Evolutionary conservation across 2,329 filamentous ascomycete genomes (phyloP).

Genomic region (Lachnellula subtilissima): DNA sequence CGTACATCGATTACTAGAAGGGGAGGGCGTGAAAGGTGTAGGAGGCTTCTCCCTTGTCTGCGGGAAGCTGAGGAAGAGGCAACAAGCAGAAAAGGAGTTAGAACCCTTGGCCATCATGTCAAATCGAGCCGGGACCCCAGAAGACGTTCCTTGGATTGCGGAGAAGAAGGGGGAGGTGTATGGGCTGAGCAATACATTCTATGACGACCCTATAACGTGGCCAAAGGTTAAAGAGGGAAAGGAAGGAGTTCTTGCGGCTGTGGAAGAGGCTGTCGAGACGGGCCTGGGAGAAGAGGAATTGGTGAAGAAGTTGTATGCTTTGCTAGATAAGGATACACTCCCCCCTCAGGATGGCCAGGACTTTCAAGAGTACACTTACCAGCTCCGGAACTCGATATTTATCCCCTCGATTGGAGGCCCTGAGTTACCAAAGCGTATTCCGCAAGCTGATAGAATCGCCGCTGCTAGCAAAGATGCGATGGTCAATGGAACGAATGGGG

Average conservation of each 20-base stretch:
- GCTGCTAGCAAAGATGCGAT: conserved; percentile 19
- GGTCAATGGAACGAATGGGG: conserved; percentile 21
- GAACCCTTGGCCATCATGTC: conserved; percentile 57
- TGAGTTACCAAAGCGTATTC: conserved; percentile 36
- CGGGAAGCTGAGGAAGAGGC: conserved; percentile 47
- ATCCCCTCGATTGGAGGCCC: conserved; percentile 52
- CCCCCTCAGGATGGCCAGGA: conserved; percentile 34
- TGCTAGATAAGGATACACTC: conserved; percentile 55
- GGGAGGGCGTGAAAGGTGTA: conserved; percentile 51
- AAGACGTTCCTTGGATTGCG: conserved; percentile 54
- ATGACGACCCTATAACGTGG: conserved; percentile 50
- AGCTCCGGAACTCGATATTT: conserved; percentile 57
- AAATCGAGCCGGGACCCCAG: conserved; percentile 50
- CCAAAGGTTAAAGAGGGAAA: conserved; percentile 54
- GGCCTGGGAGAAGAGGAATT: conserved; percentile 43
- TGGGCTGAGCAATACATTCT: conserved; percentile 60
- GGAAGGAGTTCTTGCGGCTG: conserved; percentile 31
- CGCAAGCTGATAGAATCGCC: conserved; percentile 31
- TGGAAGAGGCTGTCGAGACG: conserved; percentile 39
- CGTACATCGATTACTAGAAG: conserved; percentile 48
- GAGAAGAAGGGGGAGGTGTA: conserved; percentile 48
- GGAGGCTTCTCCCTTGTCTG: conserved; percentile 65
- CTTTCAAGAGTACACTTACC: conserved; percentile 50
- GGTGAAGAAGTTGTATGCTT: conserved; percentile 45
- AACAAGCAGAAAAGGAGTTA: conserved; percentile 23